phyloP scores from a whole-genome alignment of 2,329 filamentous ascomycete genomes.

The Hypomyces perniciosus region DNA sequence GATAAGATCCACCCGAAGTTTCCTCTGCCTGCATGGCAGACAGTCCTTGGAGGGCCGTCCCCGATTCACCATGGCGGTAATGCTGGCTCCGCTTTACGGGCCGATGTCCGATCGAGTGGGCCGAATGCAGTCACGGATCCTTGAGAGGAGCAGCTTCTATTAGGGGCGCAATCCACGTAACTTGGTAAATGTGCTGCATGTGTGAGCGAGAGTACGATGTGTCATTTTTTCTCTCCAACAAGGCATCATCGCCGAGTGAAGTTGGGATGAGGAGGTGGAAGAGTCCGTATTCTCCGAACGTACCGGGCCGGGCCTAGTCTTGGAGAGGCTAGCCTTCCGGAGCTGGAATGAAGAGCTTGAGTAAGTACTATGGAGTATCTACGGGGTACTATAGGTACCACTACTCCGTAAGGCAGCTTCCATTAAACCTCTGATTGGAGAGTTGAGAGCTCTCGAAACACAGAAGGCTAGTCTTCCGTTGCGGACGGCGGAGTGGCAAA shows the following conservation, averaged over 20 bases:
- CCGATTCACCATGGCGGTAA: slow-evolving; percentile 18
- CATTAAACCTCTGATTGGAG: neutral
- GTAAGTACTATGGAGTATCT: neutral
- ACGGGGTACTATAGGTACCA: neutral
- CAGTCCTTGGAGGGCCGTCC: slow-evolving; percentile 20
- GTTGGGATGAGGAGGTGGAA: neutral
- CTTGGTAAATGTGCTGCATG: no score
- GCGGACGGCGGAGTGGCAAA: neutral
- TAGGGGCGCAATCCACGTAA: no score
- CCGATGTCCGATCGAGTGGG: neutral
- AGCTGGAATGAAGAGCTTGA: neutral
- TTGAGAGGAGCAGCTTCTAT: neutral
- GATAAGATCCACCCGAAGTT: slow-evolving; percentile 16
- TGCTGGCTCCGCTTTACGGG: neutral
- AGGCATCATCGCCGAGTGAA: neutral
- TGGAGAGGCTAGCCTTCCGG: slow-evolving; percentile 8
- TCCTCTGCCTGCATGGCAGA: slow-evolving; percentile 19
- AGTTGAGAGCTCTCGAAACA: neutral
- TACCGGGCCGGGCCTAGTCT: neutral
- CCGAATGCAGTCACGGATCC: neutral
- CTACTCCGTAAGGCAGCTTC: no score
- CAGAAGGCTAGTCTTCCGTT: neutral
- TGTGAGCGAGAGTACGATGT: no score
- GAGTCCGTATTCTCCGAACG: neutral
- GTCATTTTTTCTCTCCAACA: no score